phyloP scores from a whole-genome alignment of 331 rosid species.

The Malus hybrid region DNA sequence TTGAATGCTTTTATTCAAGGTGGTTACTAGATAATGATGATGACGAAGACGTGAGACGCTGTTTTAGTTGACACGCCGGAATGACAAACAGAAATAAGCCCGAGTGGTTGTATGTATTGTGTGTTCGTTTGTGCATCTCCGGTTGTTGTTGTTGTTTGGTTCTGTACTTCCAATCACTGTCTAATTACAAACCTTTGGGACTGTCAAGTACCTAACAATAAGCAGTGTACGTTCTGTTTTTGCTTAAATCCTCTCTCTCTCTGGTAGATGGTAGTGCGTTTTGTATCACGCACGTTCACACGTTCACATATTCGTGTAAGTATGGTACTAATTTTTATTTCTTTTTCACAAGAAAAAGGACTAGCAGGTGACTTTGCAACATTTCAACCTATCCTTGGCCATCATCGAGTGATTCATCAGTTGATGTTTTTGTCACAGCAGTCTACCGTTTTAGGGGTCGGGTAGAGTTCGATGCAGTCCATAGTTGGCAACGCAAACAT shows the following conservation, averaged over 20 bases:
- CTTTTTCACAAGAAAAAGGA: too few species aligned
- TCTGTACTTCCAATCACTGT: constrained; percentile 1
- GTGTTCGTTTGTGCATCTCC: constrained; percentile 18
- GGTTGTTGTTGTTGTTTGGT: constrained; percentile 1
- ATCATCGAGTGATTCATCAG: too few species aligned
- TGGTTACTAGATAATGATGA: constrained; percentile 62
- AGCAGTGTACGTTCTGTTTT: not conserved
- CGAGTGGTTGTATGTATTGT: constrained; percentile 42
- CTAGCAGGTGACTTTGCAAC: too few species aligned
- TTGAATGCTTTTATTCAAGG: constrained; percentile 92
- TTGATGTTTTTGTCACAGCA: rapidly evolving
- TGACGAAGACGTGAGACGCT: constrained; percentile 11
- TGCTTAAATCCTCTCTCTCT: not conserved
- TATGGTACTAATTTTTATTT: too few species aligned
- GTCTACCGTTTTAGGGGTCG: too few species aligned
- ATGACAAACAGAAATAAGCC: constrained; percentile 33
- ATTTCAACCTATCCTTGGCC: rapidly evolving
- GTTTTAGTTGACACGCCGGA: constrained; percentile 25
- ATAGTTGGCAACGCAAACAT: too few species aligned
- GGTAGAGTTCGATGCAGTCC: too few species aligned
- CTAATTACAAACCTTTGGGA: constrained; percentile 9
- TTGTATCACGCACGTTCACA: too few species aligned
- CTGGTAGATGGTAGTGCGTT: too few species aligned
- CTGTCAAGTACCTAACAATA: not conserved
- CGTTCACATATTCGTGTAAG: too few species aligned